Evolutionary conservation across 2,329 filamentous ascomycete genomes (phyloP).

Genomic region (Clarireedia sp.): DNA sequence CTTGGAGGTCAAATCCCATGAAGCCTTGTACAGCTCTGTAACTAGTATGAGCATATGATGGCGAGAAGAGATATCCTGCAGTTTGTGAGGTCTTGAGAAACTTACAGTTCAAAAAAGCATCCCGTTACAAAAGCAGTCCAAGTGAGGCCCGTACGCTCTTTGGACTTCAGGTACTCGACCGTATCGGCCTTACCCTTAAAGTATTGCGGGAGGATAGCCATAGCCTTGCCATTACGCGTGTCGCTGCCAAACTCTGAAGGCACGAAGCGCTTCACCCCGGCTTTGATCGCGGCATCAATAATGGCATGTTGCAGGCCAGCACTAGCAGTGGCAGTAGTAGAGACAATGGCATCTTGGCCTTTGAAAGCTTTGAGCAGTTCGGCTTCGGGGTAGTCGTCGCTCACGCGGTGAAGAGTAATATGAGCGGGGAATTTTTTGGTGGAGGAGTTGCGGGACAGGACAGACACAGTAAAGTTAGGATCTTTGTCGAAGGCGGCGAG

Average conservation of each 20-base stretch:
- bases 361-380: constrained; percentile 25
- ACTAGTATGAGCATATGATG: no score
- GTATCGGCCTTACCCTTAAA: constrained; percentile 8
- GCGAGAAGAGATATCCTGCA: no score
- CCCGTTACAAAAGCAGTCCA: constrained; percentile 49
- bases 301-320: constrained; percentile 30
- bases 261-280: constrained; percentile 51
- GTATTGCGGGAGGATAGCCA: constrained; percentile 13
- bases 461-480: constrained; percentile 31
- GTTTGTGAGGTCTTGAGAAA: constrained; percentile 20
- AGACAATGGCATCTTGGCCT: constrained; percentile 20
- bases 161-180: constrained; percentile 13
- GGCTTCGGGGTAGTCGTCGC: constrained; percentile 6
- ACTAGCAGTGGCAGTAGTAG: constrained; percentile 9
- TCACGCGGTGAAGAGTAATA: constrained; percentile 11
- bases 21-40: background rate
- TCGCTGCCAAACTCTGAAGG: constrained; percentile 45
- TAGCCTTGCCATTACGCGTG: constrained; percentile 18
- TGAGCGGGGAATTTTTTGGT: constrained; percentile 18
- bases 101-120: constrained; percentile 47
- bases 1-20: background rate
- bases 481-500: constrained; percentile 15
- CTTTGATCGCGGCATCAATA: constrained; percentile 48
- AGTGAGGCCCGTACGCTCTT: constrained; percentile 32
- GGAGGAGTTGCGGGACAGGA: constrained; percentile 27